These are phyloP conservation scores for Ephemerocybe angulata DNA, from an alignment of 768 basidiomycete genomes.

Conservation along the genomic window DNA sequence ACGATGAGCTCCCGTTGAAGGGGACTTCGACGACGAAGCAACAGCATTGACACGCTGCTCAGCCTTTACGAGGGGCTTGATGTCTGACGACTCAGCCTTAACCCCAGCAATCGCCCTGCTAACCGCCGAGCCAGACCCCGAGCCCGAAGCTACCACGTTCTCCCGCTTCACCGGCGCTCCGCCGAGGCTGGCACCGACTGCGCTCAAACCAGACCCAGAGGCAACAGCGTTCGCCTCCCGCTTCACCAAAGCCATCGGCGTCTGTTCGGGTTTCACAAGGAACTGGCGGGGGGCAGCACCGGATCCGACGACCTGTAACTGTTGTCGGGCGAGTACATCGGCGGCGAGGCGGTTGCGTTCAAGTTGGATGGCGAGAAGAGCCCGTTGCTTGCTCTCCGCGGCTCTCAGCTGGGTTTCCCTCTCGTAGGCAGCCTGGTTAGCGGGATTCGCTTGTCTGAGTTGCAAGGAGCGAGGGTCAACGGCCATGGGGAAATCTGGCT, in stretches of 20 bases:
- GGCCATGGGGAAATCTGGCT: not conserved
- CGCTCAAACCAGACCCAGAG: not conserved
- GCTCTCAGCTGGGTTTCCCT: no score
- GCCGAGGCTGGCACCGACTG: not conserved
- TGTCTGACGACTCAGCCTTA: no score
- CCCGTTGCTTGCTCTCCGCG: no score
- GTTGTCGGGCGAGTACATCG: not conserved
- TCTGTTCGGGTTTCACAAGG: not conserved
- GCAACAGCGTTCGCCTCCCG: slow-evolving; percentile 2
- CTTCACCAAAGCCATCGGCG: not conserved
- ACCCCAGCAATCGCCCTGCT: not conserved
- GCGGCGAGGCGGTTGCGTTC: no score
- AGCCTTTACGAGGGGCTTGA: no score
- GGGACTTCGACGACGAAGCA: not conserved
- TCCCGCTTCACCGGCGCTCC: no score
- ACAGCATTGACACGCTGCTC: not conserved
- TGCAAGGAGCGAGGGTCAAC: not conserved
- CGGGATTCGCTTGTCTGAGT: not conserved
- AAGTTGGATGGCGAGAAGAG: no score
- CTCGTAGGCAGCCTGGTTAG: not conserved
- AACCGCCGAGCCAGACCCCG: no score
- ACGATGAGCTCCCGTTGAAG: not conserved
- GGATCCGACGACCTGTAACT: not conserved
- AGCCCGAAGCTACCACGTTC: not conserved
- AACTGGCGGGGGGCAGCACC: not conserved